Evolutionary conservation across 805 yeast species (phyloP), one percentile per base, ranked within the genome.

Genomic region (Cyberlindnera samutprakarnensis): DNA sequence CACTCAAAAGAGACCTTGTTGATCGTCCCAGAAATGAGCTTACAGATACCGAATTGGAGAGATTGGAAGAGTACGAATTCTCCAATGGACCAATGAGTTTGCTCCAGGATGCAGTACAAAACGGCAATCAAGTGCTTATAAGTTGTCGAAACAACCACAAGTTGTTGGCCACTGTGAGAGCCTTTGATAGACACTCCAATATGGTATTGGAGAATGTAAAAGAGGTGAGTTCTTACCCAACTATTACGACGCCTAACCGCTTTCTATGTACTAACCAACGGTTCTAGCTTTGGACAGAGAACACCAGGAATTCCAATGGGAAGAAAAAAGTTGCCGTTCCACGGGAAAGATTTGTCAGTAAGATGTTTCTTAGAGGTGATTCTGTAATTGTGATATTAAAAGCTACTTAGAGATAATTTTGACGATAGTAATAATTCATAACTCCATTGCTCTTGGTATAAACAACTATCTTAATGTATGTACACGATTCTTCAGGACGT

Each of bases 141-240:
- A 84, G 95, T 14, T 72, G 94, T 38, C 71, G 99, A 51, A 92
- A 92, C 56, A 88, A 90, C 56, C 96, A 88, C 53, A 92, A 92
- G 58, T 66, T 92, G 25, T 70, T 92, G 19, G 95, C 88, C 2
- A 75, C 84, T 43, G 92, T 92, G 31, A 83, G 83, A 51, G 96
- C 97, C 0, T 92, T 87, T 56, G 99, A 92, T 55, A 77, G 95
- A 52, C 99, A 92, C 59, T 81, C 95, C 41, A 92, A 92, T 57
- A 74, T 92, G 82, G 79, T 92, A 8, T 62, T 92, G 38, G 95
- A 85, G 50, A 85, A 87, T 47, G 96, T 90, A 22, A 86, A 83
- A 54, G 98, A 92, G 52, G 36, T 38, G 18, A 25, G 41, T 31
- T 14, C 19, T 14, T 13, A 15, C 6, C 12, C 4, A 21, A 10